phyloP scores from a whole-genome alignment of 2,329 filamentous ascomycete genomes.

The Biscogniauxia sp. region DNA sequence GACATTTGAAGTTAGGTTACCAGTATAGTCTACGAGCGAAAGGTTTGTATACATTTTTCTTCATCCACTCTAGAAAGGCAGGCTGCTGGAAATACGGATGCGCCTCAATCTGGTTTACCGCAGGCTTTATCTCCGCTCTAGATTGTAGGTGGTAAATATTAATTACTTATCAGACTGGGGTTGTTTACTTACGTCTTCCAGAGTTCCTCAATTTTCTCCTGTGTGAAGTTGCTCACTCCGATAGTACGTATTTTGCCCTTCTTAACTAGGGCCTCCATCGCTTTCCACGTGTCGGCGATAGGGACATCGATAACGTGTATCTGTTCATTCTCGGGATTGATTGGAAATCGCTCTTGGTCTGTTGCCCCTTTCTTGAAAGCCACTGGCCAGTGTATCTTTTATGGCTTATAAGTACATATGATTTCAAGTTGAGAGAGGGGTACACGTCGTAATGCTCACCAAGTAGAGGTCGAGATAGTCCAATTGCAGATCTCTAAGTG shows the following conservation, averaged over 20 bases:
- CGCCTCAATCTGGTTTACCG: conserved; percentile 51
- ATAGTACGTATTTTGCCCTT: conserved; percentile 55
- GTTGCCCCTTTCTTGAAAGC: conserved; percentile 22
- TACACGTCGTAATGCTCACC: not conserved
- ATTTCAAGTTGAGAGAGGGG: not conserved
- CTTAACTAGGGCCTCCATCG: conserved; percentile 42
- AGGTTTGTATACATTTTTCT: conserved; percentile 8
- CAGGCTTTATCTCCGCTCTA: conserved; percentile 45
- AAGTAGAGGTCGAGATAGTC: conserved; percentile 40
- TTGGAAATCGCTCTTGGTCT: conserved; percentile 21
- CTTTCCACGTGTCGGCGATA: conserved; percentile 12
- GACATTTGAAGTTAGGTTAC: not conserved
- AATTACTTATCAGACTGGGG: not conserved
- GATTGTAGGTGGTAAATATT: not conserved
- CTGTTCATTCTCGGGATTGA: conserved; percentile 14
- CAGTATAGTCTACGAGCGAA: not conserved
- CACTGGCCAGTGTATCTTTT: conserved; percentile 36
- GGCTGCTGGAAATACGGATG: conserved; percentile 47
- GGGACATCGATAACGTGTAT: conserved; percentile 29
- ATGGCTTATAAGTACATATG: not conserved
- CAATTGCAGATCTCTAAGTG: conserved; percentile 35
- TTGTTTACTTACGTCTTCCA: conserved; percentile 33
- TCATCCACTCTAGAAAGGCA: conserved; percentile 11
- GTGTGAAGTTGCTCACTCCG: conserved; percentile 58
- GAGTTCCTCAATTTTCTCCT: conserved; percentile 52